Evolutionary conservation across 73 alveolate species (phyloP), one percentile per base, ranked within the genome.

Genomic region (Paramecium sexaurelia): DNA sequence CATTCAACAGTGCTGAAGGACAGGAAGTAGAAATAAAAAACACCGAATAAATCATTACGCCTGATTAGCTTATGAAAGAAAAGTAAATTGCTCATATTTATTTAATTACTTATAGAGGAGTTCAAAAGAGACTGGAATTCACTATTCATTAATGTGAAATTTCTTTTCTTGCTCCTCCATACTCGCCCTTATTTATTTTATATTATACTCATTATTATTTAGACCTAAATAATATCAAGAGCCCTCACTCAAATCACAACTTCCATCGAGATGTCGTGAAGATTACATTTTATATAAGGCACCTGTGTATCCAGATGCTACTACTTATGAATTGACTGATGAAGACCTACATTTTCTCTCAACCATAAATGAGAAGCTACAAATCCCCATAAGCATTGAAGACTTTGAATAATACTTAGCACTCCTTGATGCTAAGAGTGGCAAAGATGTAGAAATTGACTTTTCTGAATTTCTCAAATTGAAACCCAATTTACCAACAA

Each of bases 391-490:
- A 5, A 39, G 75, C 8, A 78, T 78, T 4, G 39, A 37, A 22
- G 90, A 78, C 29, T 78, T 78, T 40, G 90, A 78, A 13, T 35
- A n/a, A 43, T 78, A 78, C 20, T 19, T 78, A 5, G 71, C 75
- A 19, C 45, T 78, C 1, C 43, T 78, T 17, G 90, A 78, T n/a
- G 19, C 73, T 6, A 78, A 78, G 90, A 41, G 75, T 22, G 90
- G 90, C 24, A 78, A 78, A 61, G 90, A 78, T 43, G 73, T 78
- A 1, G 73, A 29, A 19, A 78, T 78, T 7, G 90, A 78, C 22
- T 78, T 39, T 33, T 9, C 24, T 17, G 40, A 32, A 4, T 78
- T 78, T 33, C 41, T 24, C 1, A 78, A 43, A 37, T 4, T 41
- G 32, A 39, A 78, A 78, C 55, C 32, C 17, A 24, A 41, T 40